These are phyloP conservation scores for Epichloe gansuensis DNA, from an alignment of 2,329 filamentous ascomycete genomes.

Conservation along the genomic window DNA sequence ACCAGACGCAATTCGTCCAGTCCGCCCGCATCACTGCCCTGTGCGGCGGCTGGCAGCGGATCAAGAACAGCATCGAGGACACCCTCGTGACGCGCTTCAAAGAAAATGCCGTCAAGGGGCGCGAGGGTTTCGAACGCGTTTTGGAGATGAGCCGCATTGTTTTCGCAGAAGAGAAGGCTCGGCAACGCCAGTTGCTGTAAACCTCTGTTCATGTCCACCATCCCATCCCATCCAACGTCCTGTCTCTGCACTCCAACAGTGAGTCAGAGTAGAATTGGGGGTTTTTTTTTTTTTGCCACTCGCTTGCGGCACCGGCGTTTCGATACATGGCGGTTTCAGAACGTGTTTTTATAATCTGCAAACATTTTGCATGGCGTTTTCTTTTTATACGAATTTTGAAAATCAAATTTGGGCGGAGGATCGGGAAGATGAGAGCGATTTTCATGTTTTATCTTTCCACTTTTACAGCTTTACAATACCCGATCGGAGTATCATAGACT, in stretches of 20 bases:
- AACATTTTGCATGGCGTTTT: slow-evolving; percentile 3
- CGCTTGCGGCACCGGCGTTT: background rate
- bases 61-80: slow-evolving; percentile 94
- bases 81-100: slow-evolving; percentile 77
- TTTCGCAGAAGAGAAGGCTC: slow-evolving; percentile 78
- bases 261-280: background rate
- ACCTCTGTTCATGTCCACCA: background rate
- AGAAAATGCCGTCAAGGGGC: slow-evolving; percentile 82
- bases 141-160: slow-evolving; percentile 85
- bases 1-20: slow-evolving; percentile 72
- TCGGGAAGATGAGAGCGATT: background rate
- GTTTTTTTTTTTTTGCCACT: background rate
- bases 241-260: background rate
- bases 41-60: slow-evolving; percentile 93
- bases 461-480: slow-evolving; percentile 1
- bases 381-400: background rate
- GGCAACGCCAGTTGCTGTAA: slow-evolving; percentile 18
- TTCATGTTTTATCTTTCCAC: background rate
- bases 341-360: background rate
- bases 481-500: background rate
- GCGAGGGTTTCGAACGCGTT: slow-evolving; percentile 90
- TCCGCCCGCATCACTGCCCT: slow-evolving; percentile 86
- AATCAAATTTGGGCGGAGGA: background rate
- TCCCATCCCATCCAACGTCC: background rate
- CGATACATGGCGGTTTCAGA: background rate